Evolutionary conservation across 83 land plant genomes (phyloP).

Genomic region (Diphasiastrum complanatum): DNA sequence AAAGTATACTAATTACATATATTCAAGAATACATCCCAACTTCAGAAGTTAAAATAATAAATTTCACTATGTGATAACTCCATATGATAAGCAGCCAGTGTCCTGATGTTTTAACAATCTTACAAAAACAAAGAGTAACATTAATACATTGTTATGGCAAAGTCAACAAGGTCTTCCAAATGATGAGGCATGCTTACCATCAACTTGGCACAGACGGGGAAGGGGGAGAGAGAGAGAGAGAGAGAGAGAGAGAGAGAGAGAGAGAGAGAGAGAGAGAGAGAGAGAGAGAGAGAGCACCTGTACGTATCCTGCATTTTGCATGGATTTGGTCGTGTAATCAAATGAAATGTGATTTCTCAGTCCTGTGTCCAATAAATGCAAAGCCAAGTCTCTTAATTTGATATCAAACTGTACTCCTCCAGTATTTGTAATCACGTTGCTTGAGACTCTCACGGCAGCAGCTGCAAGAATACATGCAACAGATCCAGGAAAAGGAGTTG

Average conservation of each 20-base stretch:
- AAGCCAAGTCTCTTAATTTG: conserved; percentile 71
- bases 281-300: conserved; percentile 42
- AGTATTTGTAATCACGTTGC: conserved; percentile 26
- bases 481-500: conserved; percentile 19
- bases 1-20: too few relatives aligned
- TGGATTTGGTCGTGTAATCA: conserved; percentile 44
- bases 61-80: too few relatives aligned
- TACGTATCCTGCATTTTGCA: conserved; percentile 60
- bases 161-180: background rate
- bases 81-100: too few relatives aligned
- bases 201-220: background rate
- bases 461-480: conserved; percentile 82
- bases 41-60: too few relatives aligned
- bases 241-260: background rate
- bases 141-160: too few relatives aligned
- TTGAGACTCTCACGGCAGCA: conserved; percentile 61
- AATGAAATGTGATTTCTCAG: conserved; percentile 7
- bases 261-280: background rate
- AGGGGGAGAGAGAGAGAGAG: background rate
- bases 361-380: conserved; percentile 47
- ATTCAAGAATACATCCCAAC: too few relatives aligned
- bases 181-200: background rate
- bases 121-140: too few relatives aligned
- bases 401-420: conserved; percentile 41
- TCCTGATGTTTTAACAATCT: too few relatives aligned